Evolutionary conservation across 805 yeast species (phyloP).

Genomic region (Hanseniaspora lindneri): DNA sequence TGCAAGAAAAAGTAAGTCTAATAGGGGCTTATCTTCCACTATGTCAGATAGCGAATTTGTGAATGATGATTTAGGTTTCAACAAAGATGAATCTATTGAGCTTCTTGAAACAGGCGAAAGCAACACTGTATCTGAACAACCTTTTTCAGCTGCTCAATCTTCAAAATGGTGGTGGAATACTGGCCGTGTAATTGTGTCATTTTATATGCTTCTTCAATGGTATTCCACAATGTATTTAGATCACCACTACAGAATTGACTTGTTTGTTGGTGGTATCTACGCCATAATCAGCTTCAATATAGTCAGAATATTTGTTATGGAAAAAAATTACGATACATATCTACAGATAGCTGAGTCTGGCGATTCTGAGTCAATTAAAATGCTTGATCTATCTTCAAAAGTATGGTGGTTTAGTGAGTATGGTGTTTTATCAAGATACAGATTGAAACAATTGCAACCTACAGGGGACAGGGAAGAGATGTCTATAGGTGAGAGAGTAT

Average conservation of each 20-base stretch:
- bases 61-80: background rate
- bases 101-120: background rate
- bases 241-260: slow-evolving; percentile 59
- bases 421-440: slow-evolving; percentile 30
- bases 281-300: slow-evolving; percentile 36
- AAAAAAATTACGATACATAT: slow-evolving; percentile 20
- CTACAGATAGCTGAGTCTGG: slow-evolving; percentile 25
- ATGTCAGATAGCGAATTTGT: background rate
- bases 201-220: slow-evolving; percentile 49
- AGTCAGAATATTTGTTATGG: slow-evolving; percentile 32
- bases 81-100: background rate
- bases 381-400: slow-evolving; percentile 55
- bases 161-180: slow-evolving; percentile 9
- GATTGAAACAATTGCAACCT: slow-evolving; percentile 31
- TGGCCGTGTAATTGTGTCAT: slow-evolving; percentile 28
- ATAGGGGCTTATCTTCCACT: too few relatives aligned
- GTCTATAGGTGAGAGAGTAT: slow-evolving; percentile 14
- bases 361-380: slow-evolving; percentile 35
- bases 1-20: too few relatives aligned
- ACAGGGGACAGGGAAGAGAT: slow-evolving; percentile 12
- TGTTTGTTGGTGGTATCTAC: slow-evolving; percentile 44
- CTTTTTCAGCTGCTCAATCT: background rate
- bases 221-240: slow-evolving; percentile 66
- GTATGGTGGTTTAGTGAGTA: slow-evolving; percentile 37
- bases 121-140: background rate